Evolutionary conservation across 306 rosid species (phyloP).

Genomic region (Sechiopsis laciniata): DNA sequence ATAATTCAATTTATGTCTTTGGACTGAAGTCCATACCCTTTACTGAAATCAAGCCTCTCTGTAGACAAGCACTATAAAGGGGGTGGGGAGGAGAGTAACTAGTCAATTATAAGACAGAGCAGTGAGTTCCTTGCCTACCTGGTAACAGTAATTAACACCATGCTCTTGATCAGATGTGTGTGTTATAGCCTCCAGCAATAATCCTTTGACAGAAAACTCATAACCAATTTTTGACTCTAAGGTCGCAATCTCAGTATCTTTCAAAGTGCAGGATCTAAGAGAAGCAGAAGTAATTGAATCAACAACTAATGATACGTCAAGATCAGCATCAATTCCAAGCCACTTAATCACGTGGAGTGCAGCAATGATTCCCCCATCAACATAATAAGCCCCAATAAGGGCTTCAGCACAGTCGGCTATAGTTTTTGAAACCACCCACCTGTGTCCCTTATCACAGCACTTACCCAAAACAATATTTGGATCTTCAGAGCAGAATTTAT

Average conservation of each 20-base stretch:
- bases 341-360: conserved; percentile 78
- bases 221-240: conserved; percentile 67
- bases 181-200: conserved; percentile 72
- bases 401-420: conserved; percentile 93
- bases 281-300: conserved; percentile 64
- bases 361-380: conserved; percentile 69
- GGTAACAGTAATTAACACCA: conserved; percentile 58
- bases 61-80: background rate
- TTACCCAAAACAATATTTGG: conserved; percentile 65
- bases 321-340: conserved; percentile 64
- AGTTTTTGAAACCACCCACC: conserved; percentile 87
- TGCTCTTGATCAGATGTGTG: conserved; percentile 58
- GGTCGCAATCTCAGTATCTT: conserved; percentile 43
- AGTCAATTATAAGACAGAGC: background rate
- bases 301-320: conserved; percentile 55
- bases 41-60: background rate
- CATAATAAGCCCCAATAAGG: conserved; percentile 81
- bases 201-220: conserved; percentile 71
- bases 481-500: conserved; percentile 62
- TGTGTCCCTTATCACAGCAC: conserved; percentile 78
- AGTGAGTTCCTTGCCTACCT: conserved; percentile 42
- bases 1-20: background rate
- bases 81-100: background rate
- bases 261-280: conserved; percentile 45
- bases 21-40: conserved; percentile 1